Evolutionary conservation across 2,329 filamentous ascomycete genomes (phyloP).

Genomic region (Alternaria sp.): DNA sequence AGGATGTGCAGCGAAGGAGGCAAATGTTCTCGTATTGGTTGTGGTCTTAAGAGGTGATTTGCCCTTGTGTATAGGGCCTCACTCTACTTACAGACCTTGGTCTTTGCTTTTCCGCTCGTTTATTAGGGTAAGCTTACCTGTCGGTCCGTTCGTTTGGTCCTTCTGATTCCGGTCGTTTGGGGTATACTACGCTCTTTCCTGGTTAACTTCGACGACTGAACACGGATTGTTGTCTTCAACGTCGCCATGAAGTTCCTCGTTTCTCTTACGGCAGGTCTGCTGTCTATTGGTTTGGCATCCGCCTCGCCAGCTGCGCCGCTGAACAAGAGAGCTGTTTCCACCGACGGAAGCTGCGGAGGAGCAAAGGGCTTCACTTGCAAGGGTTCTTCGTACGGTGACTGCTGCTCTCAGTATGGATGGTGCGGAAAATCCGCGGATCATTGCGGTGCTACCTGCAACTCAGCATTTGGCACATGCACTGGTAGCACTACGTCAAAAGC

Average conservation of each 20-base stretch:
- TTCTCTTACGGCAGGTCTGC: constrained; percentile 23
- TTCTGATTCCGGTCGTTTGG: not conserved
- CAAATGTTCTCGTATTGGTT: not conserved
- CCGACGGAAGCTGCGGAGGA: constrained; percentile 53
- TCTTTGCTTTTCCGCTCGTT: not conserved
- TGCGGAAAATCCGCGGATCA: constrained; percentile 43
- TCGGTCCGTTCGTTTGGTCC: not conserved
- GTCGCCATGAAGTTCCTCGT: constrained; percentile 26
- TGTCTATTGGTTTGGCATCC: constrained; percentile 26
- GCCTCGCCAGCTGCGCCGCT: constrained; percentile 13
- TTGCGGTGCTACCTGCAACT: constrained; percentile 26
- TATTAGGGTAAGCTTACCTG: not conserved
- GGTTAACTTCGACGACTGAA: not conserved
- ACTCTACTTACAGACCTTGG: not conserved
- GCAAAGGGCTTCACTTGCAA: constrained; percentile 50
- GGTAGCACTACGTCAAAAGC: constrained; percentile 9
- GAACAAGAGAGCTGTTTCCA: constrained; percentile 41
- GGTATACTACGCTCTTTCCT: not conserved
- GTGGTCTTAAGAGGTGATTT: constrained; percentile 1
- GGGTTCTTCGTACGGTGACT: constrained; percentile 52
- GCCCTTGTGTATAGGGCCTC: not conserved
- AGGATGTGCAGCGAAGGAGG: not conserved
- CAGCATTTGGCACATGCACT: constrained; percentile 37
- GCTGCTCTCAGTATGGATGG: constrained; percentile 52
- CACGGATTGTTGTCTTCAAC: not conserved